These are phyloP conservation scores for Arachnomyces sp. DNA, from an alignment of 2,329 filamentous ascomycete species.

Conservation along the genomic window DNA sequence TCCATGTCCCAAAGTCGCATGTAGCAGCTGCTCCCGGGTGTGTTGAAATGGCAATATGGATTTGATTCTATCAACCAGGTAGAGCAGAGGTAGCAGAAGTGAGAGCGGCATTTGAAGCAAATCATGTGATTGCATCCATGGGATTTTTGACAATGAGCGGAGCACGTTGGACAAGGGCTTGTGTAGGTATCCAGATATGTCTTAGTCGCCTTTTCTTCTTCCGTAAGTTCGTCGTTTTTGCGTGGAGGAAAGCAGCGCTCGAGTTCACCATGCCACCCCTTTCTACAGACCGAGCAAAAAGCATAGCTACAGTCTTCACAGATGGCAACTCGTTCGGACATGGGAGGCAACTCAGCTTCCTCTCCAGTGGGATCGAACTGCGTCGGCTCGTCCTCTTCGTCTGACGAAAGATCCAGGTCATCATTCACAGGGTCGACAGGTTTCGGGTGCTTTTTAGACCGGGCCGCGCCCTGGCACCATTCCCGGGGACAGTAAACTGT, in stretches of 20 bases:
- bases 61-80: slow-evolving; percentile 75
- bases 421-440: slow-evolving; percentile 58
- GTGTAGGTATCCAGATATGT: slow-evolving; percentile 78
- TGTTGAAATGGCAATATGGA: slow-evolving; percentile 85
- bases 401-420: slow-evolving; percentile 41
- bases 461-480: slow-evolving; percentile 87
- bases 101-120: slow-evolving; percentile 78
- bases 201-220: slow-evolving; percentile 77
- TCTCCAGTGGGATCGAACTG: slow-evolving; percentile 37
- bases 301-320: slow-evolving; percentile 86
- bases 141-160: slow-evolving; percentile 76
- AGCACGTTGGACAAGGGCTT: slow-evolving; percentile 82
- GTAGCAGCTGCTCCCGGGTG: slow-evolving; percentile 62
- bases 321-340: slow-evolving; percentile 64
- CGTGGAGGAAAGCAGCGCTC: slow-evolving; percentile 61
- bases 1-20: slow-evolving; percentile 87
- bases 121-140: slow-evolving; percentile 97
- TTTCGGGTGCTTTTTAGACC: slow-evolving; percentile 65
- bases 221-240: slow-evolving; percentile 60
- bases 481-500: slow-evolving; percentile 87
- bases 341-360: slow-evolving; percentile 37
- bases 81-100: slow-evolving; percentile 93
- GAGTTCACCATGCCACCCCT: slow-evolving; percentile 92
- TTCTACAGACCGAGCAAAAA: slow-evolving; percentile 68
- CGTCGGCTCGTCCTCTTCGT: slow-evolving; percentile 44